phyloP scores from a whole-genome alignment of 2,329 filamentous ascomycete genomes.

The Colletotrichum orbiculare region DNA sequence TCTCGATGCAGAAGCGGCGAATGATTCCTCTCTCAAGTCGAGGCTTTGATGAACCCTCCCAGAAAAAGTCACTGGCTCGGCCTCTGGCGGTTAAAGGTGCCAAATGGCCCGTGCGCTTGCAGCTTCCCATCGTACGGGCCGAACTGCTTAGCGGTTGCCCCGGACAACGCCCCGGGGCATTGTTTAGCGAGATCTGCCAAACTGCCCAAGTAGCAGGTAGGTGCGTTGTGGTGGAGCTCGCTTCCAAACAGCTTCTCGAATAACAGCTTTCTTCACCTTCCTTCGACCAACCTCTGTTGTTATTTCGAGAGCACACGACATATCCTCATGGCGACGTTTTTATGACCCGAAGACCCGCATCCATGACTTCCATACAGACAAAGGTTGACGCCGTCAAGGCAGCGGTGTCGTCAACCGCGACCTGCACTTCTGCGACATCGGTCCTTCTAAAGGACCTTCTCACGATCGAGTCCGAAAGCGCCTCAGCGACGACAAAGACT shows the following conservation, averaged over 20 bases:
- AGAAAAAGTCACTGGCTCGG: slow-evolving; percentile 13
- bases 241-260: slow-evolving; percentile 25
- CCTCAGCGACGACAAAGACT: slow-evolving; percentile 26
- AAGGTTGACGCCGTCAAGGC: slow-evolving; percentile 63
- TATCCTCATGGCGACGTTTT: slow-evolving; percentile 47
- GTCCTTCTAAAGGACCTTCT: slow-evolving; percentile 61
- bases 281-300: neutral
- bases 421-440: slow-evolving; percentile 63
- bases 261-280: slow-evolving; percentile 28
- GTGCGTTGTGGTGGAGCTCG: slow-evolving; percentile 26
- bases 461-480: slow-evolving; percentile 44
- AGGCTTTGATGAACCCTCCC: neutral
- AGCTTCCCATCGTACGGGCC: slow-evolving; percentile 17
- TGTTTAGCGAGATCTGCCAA: slow-evolving; percentile 38
- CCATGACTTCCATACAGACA: slow-evolving; percentile 57
- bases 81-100: neutral
- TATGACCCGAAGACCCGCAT: slow-evolving; percentile 38
- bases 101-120: slow-evolving; percentile 23
- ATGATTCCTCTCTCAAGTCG: neutral
- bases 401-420: slow-evolving; percentile 63
- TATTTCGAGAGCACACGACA: neutral
- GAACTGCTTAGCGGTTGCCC: slow-evolving; percentile 27
- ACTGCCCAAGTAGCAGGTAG: slow-evolving; percentile 24
- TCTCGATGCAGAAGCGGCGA: too few species aligned
- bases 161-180: slow-evolving; percentile 32